These are phyloP conservation scores for Thermochaetoides dissita DNA, from an alignment of 2,329 filamentous ascomycete genomes.

Conservation along the genomic window DNA sequence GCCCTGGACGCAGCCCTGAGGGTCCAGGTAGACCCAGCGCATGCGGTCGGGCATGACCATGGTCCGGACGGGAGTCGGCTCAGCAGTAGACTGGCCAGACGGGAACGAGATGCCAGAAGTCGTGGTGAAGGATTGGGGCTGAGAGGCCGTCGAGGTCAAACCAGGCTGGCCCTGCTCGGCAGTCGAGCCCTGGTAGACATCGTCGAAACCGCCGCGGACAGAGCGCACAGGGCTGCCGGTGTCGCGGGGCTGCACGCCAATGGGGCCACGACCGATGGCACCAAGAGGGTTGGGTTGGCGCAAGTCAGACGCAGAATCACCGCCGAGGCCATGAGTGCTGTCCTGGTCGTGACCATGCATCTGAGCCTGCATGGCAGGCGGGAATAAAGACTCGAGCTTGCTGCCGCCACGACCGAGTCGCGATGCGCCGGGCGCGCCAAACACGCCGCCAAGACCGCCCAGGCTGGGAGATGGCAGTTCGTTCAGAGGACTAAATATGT, in stretches of 20 bases:
- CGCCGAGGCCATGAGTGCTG: constrained; percentile 21
- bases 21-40: constrained; percentile 96
- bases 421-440: constrained; percentile 48
- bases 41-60: constrained; percentile 99
- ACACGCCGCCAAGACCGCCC: constrained; percentile 53
- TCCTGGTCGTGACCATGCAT: constrained; percentile 64
- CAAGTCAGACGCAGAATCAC: constrained; percentile 44
- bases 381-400: constrained; percentile 78
- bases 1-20: constrained; percentile 80
- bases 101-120: constrained; percentile 21
- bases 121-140: constrained; percentile 19
- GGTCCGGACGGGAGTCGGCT: constrained; percentile 53
- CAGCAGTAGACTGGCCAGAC: constrained; percentile 23
- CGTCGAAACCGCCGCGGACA: constrained; percentile 41
- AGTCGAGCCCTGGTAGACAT: constrained; percentile 31
- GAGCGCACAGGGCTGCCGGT: constrained; percentile 45
- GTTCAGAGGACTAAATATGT: constrained; percentile 62
- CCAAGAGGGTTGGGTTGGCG: constrained; percentile 50
- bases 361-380: constrained; percentile 77
- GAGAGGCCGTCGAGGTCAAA: constrained; percentile 19
- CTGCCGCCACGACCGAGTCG: constrained; percentile 51
- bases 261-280: constrained; percentile 50
- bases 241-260: constrained; percentile 40
- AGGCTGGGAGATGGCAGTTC: constrained; percentile 67
- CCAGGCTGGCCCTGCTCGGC: constrained; percentile 25